Conservation (phyloP, 2,329 filamentous ascomycete species). For the Colletotrichum sp. region DNA sequence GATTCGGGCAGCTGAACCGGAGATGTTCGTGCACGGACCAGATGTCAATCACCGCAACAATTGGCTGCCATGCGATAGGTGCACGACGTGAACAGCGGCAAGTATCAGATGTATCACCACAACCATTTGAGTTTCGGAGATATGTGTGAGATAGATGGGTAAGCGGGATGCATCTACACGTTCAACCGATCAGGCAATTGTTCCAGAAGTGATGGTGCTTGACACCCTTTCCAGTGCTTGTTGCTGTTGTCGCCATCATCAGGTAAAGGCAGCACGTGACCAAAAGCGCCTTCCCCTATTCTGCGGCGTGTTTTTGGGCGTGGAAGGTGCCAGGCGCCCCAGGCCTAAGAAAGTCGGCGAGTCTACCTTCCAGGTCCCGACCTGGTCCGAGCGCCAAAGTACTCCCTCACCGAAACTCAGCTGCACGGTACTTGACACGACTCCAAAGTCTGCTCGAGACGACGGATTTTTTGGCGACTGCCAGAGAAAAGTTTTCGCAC, state of each 20-base stretch:
- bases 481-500: constrained; percentile 58
- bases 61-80: neutral
- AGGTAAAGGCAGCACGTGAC: constrained; percentile 14
- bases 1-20: constrained; percentile 8
- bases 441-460: constrained; percentile 12
- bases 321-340: neutral
- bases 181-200: neutral
- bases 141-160: neutral
- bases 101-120: constrained; percentile 10
- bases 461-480: constrained; percentile 24
- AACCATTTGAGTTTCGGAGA: constrained; percentile 7
- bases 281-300: constrained; percentile 6
- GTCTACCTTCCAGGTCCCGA: constrained; percentile 12
- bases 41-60: neutral
- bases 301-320: neutral
- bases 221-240: neutral
- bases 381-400: constrained; percentile 22
- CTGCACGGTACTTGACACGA: constrained; percentile 18
- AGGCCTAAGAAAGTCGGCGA: neutral
- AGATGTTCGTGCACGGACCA: constrained; percentile 3
- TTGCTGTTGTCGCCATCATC: neutral
- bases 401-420: neutral
- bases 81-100: constrained; percentile 7
- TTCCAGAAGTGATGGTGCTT: neutral
- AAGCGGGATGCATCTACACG: neutral